Evolutionary conservation across 148 eudicot genomes (phyloP).

Genomic region (Camellia granthamiana): DNA sequence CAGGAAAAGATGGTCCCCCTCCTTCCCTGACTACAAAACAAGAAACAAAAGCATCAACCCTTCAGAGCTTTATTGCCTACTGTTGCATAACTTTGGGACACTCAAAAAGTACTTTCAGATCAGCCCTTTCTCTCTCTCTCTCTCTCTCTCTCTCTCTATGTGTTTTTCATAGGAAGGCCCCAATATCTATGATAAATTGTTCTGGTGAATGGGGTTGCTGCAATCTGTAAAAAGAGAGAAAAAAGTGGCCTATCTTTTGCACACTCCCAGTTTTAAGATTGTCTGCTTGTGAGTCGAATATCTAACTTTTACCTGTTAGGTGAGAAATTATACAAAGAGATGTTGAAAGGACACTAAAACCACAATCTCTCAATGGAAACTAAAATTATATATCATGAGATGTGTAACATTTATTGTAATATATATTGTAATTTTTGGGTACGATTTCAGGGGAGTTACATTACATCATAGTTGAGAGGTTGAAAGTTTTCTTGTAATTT

Average conservation of each 20-base stretch:
- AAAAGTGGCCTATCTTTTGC: conserved; percentile 58
- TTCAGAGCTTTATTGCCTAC: conserved; percentile 49
- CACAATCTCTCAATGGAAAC: conserved; percentile 5
- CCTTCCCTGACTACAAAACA: conserved; percentile 58
- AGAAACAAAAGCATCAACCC: conserved; percentile 38
- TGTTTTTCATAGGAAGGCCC: conserved; percentile 5
- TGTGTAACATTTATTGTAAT: no score
- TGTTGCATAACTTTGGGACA: conserved; percentile 63
- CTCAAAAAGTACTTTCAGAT: conserved; percentile 46
- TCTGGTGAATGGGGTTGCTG: conserved; percentile 30
- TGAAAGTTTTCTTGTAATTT: no score
- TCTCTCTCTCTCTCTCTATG: conserved; percentile 11
- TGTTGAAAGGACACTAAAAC: conserved; percentile 39
- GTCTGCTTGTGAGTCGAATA: conserved; percentile 64
- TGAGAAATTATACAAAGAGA: conserved; percentile 30
- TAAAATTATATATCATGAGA: no score
- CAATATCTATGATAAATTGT: conserved; percentile 20
- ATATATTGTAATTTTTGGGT: no score
- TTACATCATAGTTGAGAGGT: no score
- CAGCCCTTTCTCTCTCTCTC: conserved; percentile 17
- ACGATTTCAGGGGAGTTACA: no score
- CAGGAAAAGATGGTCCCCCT: conserved; percentile 62
- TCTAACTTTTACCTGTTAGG: conserved; percentile 32
- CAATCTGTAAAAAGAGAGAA: conserved; percentile 20
- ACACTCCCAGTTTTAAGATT: conserved; percentile 51